Evolutionary conservation across 345 rosid species (phyloP).

Genomic region (Hibiscus syriacus): DNA sequence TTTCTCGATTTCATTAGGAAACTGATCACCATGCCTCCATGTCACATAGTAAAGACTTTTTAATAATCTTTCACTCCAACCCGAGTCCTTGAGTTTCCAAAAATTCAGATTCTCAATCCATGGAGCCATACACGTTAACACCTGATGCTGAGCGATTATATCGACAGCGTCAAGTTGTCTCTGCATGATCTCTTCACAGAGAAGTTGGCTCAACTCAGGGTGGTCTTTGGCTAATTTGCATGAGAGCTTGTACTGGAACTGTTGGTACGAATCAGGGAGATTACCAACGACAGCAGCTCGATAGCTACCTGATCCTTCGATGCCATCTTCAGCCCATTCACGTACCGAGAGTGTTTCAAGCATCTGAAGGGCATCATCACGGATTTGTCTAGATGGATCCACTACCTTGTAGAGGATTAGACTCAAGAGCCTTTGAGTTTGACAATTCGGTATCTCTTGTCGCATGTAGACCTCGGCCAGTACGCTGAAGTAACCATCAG

Average conservation of each 20-base stretch:
- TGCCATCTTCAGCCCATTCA: slow-evolving; percentile 98
- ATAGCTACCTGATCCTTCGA: slow-evolving; percentile 89
- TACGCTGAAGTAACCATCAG: no score
- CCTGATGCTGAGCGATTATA: no score
- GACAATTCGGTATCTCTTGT: no score
- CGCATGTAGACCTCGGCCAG: no score
- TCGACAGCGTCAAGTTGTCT: no score
- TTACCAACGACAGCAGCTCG: slow-evolving; percentile 98
- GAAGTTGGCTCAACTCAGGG: slow-evolving; percentile 91
- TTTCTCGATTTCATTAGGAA: slow-evolving; percentile 98
- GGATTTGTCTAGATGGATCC: no score
- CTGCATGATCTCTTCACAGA: no score
- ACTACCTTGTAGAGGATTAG: no score
- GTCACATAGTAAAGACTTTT: slow-evolving; percentile 97
- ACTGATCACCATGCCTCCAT: slow-evolving; percentile 99
- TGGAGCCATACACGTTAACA: slow-evolving; percentile 99
- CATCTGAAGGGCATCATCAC: slow-evolving; percentile 99
- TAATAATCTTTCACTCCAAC: no score
- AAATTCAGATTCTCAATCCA: slow-evolving; percentile 99
- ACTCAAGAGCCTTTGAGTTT: no score
- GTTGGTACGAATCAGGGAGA: slow-evolving; percentile 97
- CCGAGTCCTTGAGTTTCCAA: slow-evolving; percentile 98
- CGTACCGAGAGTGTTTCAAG: slow-evolving; percentile 95
- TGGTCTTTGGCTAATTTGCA: slow-evolving; percentile 97
- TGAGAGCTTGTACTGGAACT: slow-evolving; percentile 94